Evolutionary conservation across 768 basidiomycete genomes (phyloP).

Genomic region (Kwoniella europaea): DNA sequence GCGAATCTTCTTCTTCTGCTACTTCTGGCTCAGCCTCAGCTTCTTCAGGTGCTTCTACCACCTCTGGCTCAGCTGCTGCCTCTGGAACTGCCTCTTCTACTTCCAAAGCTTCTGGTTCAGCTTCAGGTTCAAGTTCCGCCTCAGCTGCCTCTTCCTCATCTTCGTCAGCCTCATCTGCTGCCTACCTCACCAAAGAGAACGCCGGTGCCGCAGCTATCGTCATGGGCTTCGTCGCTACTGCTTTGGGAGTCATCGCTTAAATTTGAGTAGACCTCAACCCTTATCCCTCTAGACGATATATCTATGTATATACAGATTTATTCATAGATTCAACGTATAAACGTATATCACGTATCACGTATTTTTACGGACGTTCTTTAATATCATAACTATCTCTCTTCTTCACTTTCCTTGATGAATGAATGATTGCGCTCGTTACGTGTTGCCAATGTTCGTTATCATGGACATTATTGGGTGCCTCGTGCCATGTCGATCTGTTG

Average conservation of each 20-base stretch:
- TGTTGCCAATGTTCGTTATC: no score
- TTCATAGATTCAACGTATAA: no score
- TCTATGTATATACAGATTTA: no score
- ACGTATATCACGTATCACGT: neutral
- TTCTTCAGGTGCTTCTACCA: neutral
- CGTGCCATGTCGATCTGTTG: neutral
- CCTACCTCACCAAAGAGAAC: conserved; percentile 11
- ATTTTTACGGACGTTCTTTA: neutral
- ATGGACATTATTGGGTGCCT: neutral
- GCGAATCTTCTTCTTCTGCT: conserved; percentile 7
- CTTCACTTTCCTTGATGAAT: conserved; percentile 1
- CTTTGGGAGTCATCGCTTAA: conserved; percentile 24
- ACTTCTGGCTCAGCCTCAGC: conserved; percentile 2
- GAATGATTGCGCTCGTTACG: conserved; percentile 1
- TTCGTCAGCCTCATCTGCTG: conserved; percentile 22
- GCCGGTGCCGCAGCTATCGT: conserved; percentile 15
- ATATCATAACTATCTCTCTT: neutral
- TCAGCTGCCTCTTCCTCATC: conserved; percentile 19
- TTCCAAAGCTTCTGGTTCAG: conserved; percentile 15
- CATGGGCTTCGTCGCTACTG: conserved; percentile 21
- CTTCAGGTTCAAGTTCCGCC: conserved; percentile 12
- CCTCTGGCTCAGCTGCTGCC: conserved; percentile 8
- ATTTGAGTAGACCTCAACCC: no score
- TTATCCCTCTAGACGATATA: no score
- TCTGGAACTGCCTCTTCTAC: conserved; percentile 28